Evolutionary conservation across 768 basidiomycete genomes (phyloP).

Genomic region (Lenzites betulinus): DNA sequence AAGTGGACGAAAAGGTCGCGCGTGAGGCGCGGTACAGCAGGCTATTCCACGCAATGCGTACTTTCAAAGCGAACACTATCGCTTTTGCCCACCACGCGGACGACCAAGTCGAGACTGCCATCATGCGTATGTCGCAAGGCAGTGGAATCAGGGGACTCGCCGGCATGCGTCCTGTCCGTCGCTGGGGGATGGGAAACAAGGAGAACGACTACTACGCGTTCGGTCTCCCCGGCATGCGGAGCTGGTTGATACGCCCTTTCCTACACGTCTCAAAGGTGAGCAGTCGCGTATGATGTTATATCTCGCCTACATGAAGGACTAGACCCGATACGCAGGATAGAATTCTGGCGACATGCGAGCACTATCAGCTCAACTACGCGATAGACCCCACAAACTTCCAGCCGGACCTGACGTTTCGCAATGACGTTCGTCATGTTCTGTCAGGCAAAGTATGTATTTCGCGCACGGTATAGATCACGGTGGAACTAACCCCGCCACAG

Average conservation of each 20-base stretch:
- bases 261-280: constrained; percentile 68
- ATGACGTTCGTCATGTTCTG: constrained; percentile 63
- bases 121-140: constrained; percentile 67
- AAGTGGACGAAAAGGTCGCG: constrained; percentile 54
- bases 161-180: constrained; percentile 66
- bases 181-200: constrained; percentile 76
- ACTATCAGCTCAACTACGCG: constrained; percentile 59
- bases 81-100: constrained; percentile 80
- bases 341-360: constrained; percentile 77
- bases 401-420: constrained; percentile 69
- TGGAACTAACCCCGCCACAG: background rate
- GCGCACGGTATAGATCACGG: too few relatives aligned
- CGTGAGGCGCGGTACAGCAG: constrained; percentile 51
- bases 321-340: constrained; percentile 54
- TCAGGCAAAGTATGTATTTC: constrained; percentile 17
- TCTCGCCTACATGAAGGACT: background rate
- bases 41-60: constrained; percentile 50
- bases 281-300: background rate
- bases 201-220: constrained; percentile 35
- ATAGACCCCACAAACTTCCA: constrained; percentile 75
- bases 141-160: constrained; percentile 58
- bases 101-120: constrained; percentile 80
- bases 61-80: constrained; percentile 41
- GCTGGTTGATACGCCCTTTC: constrained; percentile 75
- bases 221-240: constrained; percentile 59